Percentiles rank a stretch among this genome's conserved stretches.
phyloP scores from a whole-genome alignment of 208 protist species.

The Lotmaria passim region DNA sequence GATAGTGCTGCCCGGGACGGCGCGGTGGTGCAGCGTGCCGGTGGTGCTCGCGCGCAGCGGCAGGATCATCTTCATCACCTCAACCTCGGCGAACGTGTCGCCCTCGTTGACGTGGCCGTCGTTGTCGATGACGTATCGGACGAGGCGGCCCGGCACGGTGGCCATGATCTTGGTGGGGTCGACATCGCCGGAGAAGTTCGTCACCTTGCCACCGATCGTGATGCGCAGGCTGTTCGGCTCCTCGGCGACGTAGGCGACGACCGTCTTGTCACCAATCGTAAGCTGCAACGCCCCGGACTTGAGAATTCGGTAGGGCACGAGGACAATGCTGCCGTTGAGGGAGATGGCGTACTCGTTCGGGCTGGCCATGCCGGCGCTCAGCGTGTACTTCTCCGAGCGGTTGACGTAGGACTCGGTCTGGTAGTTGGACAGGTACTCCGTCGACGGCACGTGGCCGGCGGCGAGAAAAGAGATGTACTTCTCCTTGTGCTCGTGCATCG shows the following conservation, averaged over 20 bases:
- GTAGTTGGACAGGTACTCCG: slow-evolving; percentile 69
- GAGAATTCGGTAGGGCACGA: slow-evolving; percentile 80
- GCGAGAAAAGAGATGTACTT: slow-evolving; percentile 78
- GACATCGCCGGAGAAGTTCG: slow-evolving; percentile 93
- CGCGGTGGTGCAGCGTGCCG: slow-evolving; percentile 80
- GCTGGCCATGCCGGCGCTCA: slow-evolving; percentile 58
- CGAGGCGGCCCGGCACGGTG: slow-evolving; percentile 94
- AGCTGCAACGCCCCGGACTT: slow-evolving; percentile 86
- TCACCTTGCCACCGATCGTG: slow-evolving; percentile 90
- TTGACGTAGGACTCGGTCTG: slow-evolving; percentile 80
- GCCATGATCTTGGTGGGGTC: slow-evolving; percentile 96
- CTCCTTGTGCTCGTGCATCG: slow-evolving; percentile 49
- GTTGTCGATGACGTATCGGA: slow-evolving; percentile 94
- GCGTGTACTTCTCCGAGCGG: slow-evolving; percentile 76
- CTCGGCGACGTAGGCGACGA: slow-evolving; percentile 94
- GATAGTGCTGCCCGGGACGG: slow-evolving; percentile 92
- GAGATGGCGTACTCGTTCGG: slow-evolving; percentile 68
- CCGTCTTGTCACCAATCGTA: slow-evolving; percentile 64
- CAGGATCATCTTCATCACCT: slow-evolving; percentile 99
- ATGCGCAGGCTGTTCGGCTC: slow-evolving; percentile 92
- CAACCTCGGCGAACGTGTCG: slow-evolving; percentile 94
- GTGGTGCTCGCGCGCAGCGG: slow-evolving; percentile 82
- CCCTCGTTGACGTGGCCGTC: slow-evolving; percentile 89
- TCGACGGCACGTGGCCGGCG: slow-evolving; percentile 87
- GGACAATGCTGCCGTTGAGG: slow-evolving; percentile 74